Evolutionary conservation across 2,329 filamentous ascomycete genomes (phyloP).

Genomic region (Curvularia sp.): DNA sequence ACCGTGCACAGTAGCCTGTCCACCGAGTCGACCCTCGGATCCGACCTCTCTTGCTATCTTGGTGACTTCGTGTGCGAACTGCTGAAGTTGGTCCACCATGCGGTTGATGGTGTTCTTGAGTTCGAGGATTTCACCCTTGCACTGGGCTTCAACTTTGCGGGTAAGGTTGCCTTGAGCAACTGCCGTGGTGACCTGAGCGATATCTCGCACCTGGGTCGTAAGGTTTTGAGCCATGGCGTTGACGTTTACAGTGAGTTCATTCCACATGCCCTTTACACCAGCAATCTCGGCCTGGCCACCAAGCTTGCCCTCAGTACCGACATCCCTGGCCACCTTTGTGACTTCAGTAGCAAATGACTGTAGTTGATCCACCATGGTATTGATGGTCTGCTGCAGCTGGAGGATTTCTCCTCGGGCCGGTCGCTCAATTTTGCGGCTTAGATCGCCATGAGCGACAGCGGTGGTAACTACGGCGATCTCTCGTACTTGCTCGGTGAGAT

Average conservation of each 20-base stretch:
- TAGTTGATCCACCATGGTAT: conserved; percentile 72
- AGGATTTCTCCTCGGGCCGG: conserved; percentile 94
- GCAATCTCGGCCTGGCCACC: conserved; percentile 70
- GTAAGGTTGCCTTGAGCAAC: conserved; percentile 61
- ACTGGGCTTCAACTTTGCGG: conserved; percentile 60
- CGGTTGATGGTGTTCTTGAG: conserved; percentile 61
- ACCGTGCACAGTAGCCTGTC: conserved; percentile 61
- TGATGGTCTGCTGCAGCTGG: conserved; percentile 88
- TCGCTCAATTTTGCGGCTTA: conserved; percentile 95
- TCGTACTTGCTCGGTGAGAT: conserved; percentile 94
- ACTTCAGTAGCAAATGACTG: conserved; percentile 71
- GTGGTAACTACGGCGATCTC: conserved; percentile 97
- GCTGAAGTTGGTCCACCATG: conserved; percentile 62
- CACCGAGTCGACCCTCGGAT: conserved; percentile 60
- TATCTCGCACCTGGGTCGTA: conserved; percentile 62
- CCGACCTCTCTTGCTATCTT: conserved; percentile 62
- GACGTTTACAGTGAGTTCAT: conserved; percentile 66
- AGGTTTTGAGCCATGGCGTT: conserved; percentile 63
- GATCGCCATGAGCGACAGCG: conserved; percentile 89
- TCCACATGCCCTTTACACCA: conserved; percentile 72
- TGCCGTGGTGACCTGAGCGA: conserved; percentile 61
- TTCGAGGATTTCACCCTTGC: conserved; percentile 61
- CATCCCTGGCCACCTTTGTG: conserved; percentile 69
- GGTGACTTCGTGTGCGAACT: conserved; percentile 62
- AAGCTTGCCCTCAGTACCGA: conserved; percentile 69